These are phyloP conservation scores for Globisporangium acanthophoron DNA, from an alignment of 352 stramenopile genomes.

Conservation along the genomic window DNA sequence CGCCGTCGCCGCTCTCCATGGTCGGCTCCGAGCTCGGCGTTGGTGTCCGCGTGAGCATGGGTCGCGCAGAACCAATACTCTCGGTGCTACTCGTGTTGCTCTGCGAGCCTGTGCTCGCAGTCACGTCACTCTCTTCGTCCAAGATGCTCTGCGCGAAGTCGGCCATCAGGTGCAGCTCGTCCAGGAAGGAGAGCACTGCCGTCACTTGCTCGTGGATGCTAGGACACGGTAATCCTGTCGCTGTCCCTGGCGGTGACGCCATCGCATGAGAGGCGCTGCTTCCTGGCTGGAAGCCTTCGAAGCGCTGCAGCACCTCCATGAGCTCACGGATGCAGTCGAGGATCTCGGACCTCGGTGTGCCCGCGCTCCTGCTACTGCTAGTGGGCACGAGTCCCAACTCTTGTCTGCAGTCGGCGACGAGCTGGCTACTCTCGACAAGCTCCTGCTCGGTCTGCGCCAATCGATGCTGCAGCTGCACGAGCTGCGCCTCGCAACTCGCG, in stretches of 20 bases:
- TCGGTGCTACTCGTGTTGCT: conserved; percentile 44
- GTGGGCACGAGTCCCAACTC: conserved; percentile 5
- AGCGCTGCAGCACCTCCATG: conserved; percentile 35
- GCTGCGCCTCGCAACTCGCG: not conserved
- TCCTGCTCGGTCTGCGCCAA: conserved; percentile 13
- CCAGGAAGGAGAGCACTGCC: conserved; percentile 41
- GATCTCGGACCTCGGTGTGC: conserved; percentile 9
- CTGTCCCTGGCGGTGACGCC: not conserved
- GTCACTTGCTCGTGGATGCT: conserved; percentile 26
- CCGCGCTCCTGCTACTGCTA: too few species aligned
- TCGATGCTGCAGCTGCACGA: conserved; percentile 6
- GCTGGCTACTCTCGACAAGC: conserved; percentile 25
- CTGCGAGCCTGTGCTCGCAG: conserved; percentile 1
- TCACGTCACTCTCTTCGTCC: conserved; percentile 33
- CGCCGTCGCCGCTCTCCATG: not conserved
- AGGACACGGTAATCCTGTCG: not conserved
- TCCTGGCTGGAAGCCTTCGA: conserved; percentile 25
- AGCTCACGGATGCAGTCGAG: conserved; percentile 30
- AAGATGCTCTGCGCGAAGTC: conserved; percentile 61
- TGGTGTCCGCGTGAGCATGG: conserved; percentile 22
- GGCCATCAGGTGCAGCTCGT: conserved; percentile 49
- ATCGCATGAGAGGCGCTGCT: not conserved
- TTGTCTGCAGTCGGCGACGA: conserved; percentile 21
- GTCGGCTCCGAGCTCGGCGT: conserved; percentile 14
- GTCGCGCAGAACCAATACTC: conserved; percentile 26